Evolutionary conservation across 2,329 filamentous ascomycete genomes (phyloP), one percentile per base, ranked within the genome.

Genomic region (Knoxdaviesia proteae): DNA sequence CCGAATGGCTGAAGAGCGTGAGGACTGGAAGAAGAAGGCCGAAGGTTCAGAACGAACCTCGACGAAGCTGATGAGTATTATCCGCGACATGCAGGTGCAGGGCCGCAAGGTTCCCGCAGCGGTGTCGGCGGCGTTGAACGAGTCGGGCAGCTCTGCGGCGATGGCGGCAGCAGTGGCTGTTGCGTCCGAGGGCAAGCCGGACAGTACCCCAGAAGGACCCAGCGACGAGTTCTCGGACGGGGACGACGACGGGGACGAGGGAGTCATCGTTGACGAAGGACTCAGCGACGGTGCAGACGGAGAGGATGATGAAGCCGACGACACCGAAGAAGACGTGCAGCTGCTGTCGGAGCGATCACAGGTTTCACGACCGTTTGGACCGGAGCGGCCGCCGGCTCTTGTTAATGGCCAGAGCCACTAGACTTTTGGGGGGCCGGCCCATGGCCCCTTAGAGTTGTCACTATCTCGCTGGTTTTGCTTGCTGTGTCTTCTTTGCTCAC

Each of bases 41-140:
- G 80, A 84, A 47, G 20, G 20, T 20, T 20, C 20, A 20, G 20
- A 20, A 20, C 20, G 20, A 20, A 20, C 20, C 20, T 20, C 20
- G 20, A 20, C 20, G 20, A 92, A 93, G 59, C 74, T 98, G 44
- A 88, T 88, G 61, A 86, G 83, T 56, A 82, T 96, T 53, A 94
- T 93, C 61, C 82, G 90, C 48, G 84, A 86, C 53, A 94, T 96
- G 84, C 88, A 96, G 59, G 82, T 84, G 49, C 87, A 94, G 54
- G 87, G 88, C 10, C 77, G 88, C 46, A 84, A 84, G 44, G 71
- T 77, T 42, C 68, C 73, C 4, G 71, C 81, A 45, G 77, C 74
- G 45, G 66, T 73, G 61, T 70, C 64, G 44, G 69, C 64, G 48
- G 72, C 71, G 49, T 65, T 72, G 49, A 77, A 74, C 56, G 71